Evolutionary conservation across 495 filamentous ascomycete genomes (phyloP), one percentile per base, ranked within the genome.

Genomic region (Penicillium nucicola): DNA sequence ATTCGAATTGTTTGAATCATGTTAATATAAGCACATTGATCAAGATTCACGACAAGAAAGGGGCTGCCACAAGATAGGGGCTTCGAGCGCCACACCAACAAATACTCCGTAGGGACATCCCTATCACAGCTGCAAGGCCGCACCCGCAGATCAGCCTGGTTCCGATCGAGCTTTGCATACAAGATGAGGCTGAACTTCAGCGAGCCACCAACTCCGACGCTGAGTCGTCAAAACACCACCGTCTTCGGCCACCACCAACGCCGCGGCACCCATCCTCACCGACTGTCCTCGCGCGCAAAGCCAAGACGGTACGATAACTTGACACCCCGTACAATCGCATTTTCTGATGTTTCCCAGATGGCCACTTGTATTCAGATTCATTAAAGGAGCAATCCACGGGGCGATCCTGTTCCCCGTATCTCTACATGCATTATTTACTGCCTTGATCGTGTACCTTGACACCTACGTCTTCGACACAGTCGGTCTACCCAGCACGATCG

Each of bases 331-430:
- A 15, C 10, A 9, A 9, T 28, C 25, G 25, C 25, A 8, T 8
- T 28, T 28, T 14, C 44, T 58, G 33, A 61, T 7, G 13, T 6
- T 22, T 7, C 13, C 1, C 23, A 84, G 83, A 75, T 87, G 84
- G 83, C 87, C 87, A 7, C 72, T 90, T 18, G 87, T 81, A 12
- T 78, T 89, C 42, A 81, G 87, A 37, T 88, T 89, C 69, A 78
- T 81, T 71, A 89, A 89, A 66, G 87, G 87, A 34, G 82, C 87
- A 23, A 85, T 90, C 48, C 87, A 90, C 67, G 73, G 64, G 40
- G 77, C 74, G 8, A 86, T 89, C 39, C 44, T 86, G 12, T 8
- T 87, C 18, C 81, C 86, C 8, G 81, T 89, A n/a, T 45, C 75
- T 5, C 52, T 85, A 1, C 87, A 89, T 66, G 80, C 84, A 1